Evolutionary conservation across 768 basidiomycete genomes (phyloP).

Genomic region (Dendrothele bispora): DNA sequence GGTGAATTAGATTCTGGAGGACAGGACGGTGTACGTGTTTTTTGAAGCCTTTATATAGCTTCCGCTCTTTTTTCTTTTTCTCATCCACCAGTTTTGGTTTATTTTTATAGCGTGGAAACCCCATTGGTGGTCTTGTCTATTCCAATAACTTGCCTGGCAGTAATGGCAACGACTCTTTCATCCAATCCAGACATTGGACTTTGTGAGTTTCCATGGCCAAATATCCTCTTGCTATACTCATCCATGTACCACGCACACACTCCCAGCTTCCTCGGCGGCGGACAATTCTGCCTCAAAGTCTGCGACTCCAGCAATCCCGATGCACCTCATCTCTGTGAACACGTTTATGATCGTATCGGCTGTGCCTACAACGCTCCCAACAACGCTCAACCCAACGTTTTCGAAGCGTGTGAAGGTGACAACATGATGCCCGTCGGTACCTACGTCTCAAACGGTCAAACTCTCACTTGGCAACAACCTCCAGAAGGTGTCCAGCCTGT

Average conservation of each 20-base stretch:
- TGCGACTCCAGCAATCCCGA: constrained; percentile 49
- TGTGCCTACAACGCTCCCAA: constrained; percentile 56
- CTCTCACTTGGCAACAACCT: constrained; percentile 22
- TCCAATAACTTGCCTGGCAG: constrained; percentile 39
- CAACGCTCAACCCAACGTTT: constrained; percentile 40
- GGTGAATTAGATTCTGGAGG: constrained; percentile 75
- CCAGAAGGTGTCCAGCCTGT: constrained; percentile 16
- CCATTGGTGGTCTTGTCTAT: constrained; percentile 54
- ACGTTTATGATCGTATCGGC: constrained; percentile 53
- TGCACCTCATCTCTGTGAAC: constrained; percentile 32
- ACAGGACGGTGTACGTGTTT: constrained; percentile 51
- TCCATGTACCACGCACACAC: not conserved
- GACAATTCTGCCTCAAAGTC: constrained; percentile 50
- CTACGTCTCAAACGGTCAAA: constrained; percentile 34
- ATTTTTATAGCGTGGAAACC: constrained; percentile 65
- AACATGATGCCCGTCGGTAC: constrained; percentile 45
- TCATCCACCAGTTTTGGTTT: too few relatives aligned
- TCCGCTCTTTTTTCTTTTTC: too few relatives aligned
- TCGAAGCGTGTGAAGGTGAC: constrained; percentile 50
- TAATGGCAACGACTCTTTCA: constrained; percentile 31
- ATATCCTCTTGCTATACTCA: not conserved
- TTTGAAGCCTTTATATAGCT: too few relatives aligned
- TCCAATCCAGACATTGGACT: constrained; percentile 52
- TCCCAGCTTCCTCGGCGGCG: constrained; percentile 51
- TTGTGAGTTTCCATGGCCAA: constrained; percentile 29